phyloP scores from a whole-genome alignment of 2,329 filamentous ascomycete species.

The Clonostachys rosea region DNA sequence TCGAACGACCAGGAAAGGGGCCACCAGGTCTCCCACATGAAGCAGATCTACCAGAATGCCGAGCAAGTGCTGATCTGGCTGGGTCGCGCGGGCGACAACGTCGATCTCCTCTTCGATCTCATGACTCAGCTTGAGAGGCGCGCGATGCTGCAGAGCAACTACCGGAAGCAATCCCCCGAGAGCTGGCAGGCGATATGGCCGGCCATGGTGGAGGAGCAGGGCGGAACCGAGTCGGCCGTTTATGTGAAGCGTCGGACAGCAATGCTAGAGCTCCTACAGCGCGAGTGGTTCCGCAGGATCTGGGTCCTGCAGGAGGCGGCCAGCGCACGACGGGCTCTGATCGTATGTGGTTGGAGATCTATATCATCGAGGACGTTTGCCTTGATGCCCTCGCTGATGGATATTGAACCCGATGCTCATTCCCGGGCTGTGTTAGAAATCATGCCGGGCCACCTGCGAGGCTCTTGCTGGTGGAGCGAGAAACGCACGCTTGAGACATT shows the following conservation, averaged over 20 bases:
- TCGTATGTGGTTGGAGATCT: background rate
- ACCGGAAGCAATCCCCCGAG: too few relatives aligned
- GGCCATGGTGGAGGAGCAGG: too few relatives aligned
- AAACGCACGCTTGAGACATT: background rate
- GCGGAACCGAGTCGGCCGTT: too few relatives aligned
- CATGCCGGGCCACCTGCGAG: background rate
- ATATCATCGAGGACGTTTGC: background rate
- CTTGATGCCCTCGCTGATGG: background rate
- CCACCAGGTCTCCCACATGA: conserved; percentile 6
- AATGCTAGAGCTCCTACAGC: background rate
- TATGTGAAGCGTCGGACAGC: background rate
- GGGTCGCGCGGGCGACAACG: background rate
- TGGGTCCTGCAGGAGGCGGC: background rate
- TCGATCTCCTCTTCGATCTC: too few relatives aligned
- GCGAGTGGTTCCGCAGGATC: background rate
- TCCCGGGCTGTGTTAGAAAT: background rate
- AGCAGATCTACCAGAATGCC: conserved; percentile 2
- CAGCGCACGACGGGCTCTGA: background rate
- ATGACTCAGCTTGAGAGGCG: too few relatives aligned
- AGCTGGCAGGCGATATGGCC: too few relatives aligned
- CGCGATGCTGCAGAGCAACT: too few relatives aligned
- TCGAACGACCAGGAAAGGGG: background rate
- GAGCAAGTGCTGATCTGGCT: conserved; percentile 5
- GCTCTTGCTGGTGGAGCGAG: background rate
- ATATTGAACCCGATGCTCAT: background rate